Percentiles rank a stretch among this genome's conserved stretches.
Evolutionary conservation across 495 filamentous ascomycete genomes (phyloP).

Genomic region (Filosporella fistucella): DNA sequence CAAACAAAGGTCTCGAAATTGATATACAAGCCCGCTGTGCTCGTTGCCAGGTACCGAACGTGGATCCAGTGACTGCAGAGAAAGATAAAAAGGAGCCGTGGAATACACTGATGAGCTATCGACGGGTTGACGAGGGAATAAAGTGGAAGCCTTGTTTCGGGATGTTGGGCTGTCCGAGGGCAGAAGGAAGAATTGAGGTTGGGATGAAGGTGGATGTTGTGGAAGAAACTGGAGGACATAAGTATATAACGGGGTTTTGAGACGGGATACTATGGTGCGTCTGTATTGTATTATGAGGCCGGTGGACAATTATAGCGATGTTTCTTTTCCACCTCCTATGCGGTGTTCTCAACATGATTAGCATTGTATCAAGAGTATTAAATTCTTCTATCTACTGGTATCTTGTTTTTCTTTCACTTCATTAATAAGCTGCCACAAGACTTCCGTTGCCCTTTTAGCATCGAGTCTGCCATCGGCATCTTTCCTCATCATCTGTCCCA

Average conservation of each 20-base stretch:
- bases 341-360: no score
- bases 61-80: slow-evolving; percentile 3
- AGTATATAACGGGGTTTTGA: slow-evolving; percentile 4
- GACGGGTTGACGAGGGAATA: slow-evolving; percentile 2
- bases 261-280: no score
- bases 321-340: no score
- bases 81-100: slow-evolving; percentile 5
- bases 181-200: not conserved
- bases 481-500: slow-evolving; percentile 84
- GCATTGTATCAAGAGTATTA: no score
- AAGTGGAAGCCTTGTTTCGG: slow-evolving; percentile 9
- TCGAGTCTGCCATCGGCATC: slow-evolving; percentile 75
- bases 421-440: slow-evolving; percentile 16
- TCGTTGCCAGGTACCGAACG: slow-evolving; percentile 4
- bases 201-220: slow-evolving; percentile 6
- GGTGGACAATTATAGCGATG: no score
- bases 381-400: no score
- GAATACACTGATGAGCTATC: slow-evolving; percentile 1
- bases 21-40: slow-evolving; percentile 5
- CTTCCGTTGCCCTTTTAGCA: slow-evolving; percentile 60
- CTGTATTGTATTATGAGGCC: no score
- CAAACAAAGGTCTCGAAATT: not conserved
- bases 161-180: slow-evolving; percentile 1
- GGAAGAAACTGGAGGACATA: not conserved
- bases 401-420: slow-evolving; percentile 6